phyloP scores from a whole-genome alignment of 225 moss, liverwort and hornwort genomes.

The Marchantia paleacea region DNA sequence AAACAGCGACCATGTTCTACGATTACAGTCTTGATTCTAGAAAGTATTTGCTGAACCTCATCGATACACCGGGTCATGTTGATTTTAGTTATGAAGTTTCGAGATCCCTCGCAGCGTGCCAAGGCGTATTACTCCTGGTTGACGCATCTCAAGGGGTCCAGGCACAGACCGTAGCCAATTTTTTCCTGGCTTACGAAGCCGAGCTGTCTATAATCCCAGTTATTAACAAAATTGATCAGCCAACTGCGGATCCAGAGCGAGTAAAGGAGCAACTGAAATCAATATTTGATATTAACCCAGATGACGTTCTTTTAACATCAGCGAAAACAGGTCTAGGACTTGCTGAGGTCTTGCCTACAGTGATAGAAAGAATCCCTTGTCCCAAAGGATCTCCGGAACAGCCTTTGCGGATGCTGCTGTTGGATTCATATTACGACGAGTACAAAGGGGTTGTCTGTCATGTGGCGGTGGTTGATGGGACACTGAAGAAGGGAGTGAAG shows the following conservation, averaged over 20 bases:
- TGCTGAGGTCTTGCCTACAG: conserved; percentile 74
- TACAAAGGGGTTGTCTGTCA: conserved; percentile 93
- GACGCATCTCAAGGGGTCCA: conserved; percentile 95
- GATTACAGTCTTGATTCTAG: conserved; percentile 30
- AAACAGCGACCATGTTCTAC: conserved; percentile 92
- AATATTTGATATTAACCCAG: conserved; percentile 80
- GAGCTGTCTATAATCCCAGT: conserved; percentile 87
- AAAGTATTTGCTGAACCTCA: conserved; percentile 73
- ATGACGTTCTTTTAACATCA: conserved; percentile 74
- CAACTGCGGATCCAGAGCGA: conserved; percentile 77
- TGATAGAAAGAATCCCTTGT: conserved; percentile 73
- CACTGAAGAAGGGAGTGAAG: conserved; percentile 78
- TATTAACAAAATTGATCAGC: conserved; percentile 92
- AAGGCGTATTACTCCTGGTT: conserved; percentile 90
- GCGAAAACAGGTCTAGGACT: conserved; percentile 93
- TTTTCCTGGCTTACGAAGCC: conserved; percentile 83
- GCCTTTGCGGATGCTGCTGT: conserved; percentile 76
- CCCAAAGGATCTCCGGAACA: conserved; percentile 55
- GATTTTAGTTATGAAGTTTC: conserved; percentile 98
- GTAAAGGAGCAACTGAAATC: conserved; percentile 78
- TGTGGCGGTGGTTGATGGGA: conserved; percentile 88
- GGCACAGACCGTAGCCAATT: conserved; percentile 95
- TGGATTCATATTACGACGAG: conserved; percentile 94
- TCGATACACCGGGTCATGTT: conserved; percentile 97
- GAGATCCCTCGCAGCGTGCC: conserved; percentile 89